Evolutionary conservation across 495 filamentous ascomycete species (phyloP), one percentile per base, ranked within the genome.

Genomic region (Daldinia caldariorum): DNA sequence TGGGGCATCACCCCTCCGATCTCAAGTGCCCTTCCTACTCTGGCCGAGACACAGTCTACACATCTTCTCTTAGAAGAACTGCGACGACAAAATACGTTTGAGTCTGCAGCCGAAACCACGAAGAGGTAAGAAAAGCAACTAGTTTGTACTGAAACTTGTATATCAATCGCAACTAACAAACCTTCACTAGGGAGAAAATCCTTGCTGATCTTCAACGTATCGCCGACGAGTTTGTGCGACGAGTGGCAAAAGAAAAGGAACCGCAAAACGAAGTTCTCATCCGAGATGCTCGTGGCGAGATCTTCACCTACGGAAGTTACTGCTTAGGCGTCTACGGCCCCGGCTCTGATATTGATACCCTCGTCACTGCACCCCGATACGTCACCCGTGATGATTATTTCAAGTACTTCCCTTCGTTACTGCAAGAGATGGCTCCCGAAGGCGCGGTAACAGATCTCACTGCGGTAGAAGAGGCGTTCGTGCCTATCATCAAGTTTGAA

Each of bases 331-430:
- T 97, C 47, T 97, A 94, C 81, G 94, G 94, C 2, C 95, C 95
- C 57, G 93, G 92, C 50, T 97, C 96, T 37, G 95, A 99, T 88
- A 97, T 99, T 72, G 95, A 99, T 81, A 98, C 95, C 14, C 88
- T 99, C 16, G 87, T 97, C 41, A 90, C 97, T 32, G 93, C 88
- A 31, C 95, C 95, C 16, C 93, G 91, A 75, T 93, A 97, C 70
- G 90, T 98, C 43, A 83, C 86, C 12, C 88, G 90, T 51, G 90
- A 94, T 34, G 93, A 99, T 77, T 99, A 97, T 79, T 99, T 99
- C 80, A 79, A 90, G 31, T 84, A 92, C 72, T 94, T 98, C 72
- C 94, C 94, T 57, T 79, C 86, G 6, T 79, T 94, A 43, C 87
- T 99, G 6, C 77, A 88, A 63, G 84, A 89, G 71, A 87, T 95